These are phyloP conservation scores for Lepidium aucheri DNA, from an alignment of 345 rosid species.

Conservation along the genomic window DNA sequence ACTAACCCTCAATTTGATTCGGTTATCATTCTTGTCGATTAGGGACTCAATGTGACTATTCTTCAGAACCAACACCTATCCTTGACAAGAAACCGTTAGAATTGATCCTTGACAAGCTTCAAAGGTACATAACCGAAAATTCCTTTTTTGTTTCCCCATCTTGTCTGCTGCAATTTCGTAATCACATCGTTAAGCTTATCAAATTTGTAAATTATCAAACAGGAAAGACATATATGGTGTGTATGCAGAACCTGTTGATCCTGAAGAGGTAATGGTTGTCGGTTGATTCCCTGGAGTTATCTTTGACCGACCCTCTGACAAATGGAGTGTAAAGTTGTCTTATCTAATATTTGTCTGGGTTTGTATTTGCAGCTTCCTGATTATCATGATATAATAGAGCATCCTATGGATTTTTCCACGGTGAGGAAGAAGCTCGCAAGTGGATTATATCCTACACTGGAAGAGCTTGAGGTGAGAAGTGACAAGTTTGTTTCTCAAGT, in stretches of 20 bases:
- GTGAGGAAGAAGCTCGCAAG: slow-evolving; percentile 69
- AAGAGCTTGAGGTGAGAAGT: slow-evolving; percentile 60
- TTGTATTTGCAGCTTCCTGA: slow-evolving; percentile 65
- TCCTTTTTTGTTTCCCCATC: background rate
- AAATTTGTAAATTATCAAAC: slow-evolving; percentile 28
- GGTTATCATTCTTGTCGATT: slow-evolving; percentile 15
- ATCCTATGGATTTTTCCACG: slow-evolving; percentile 84
- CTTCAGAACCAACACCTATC: slow-evolving; percentile 42
- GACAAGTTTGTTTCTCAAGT: background rate
- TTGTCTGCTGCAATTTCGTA: background rate
- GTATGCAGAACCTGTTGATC: slow-evolving; percentile 91
- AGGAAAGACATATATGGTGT: slow-evolving; percentile 98
- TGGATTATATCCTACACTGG: slow-evolving; percentile 58
- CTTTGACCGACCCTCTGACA: background rate
- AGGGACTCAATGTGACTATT: slow-evolving; percentile 43
- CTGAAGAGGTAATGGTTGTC: slow-evolving; percentile 61
- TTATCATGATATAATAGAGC: slow-evolving; percentile 65
- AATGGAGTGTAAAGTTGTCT: background rate
- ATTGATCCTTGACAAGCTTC: slow-evolving; percentile 87
- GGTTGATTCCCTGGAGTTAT: background rate
- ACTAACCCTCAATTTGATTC: background rate
- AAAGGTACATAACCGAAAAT: slow-evolving; percentile 44
- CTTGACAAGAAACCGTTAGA: slow-evolving; percentile 76
- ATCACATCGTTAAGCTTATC: slow-evolving; percentile 11
- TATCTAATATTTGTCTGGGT: background rate